Conservation (phyloP, 1,284 basidiomycete genomes). For the Boletus albobrunnescens region DNA sequence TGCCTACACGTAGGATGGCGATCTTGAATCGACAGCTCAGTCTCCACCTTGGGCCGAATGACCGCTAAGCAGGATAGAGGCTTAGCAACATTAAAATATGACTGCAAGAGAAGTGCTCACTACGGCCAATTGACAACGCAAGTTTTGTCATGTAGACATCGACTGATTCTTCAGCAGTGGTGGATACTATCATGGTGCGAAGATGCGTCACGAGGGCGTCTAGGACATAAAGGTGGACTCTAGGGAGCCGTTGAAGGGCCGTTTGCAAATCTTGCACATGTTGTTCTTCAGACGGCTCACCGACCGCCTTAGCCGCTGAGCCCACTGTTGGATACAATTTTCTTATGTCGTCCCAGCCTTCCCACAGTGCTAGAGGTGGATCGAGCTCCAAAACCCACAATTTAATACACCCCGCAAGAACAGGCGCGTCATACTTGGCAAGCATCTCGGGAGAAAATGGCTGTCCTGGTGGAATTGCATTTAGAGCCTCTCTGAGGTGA, state of each 20-base stretch:
- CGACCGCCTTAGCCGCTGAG: constrained; percentile 47
- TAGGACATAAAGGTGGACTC: constrained; percentile 78
- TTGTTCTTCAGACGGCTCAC: constrained; percentile 51
- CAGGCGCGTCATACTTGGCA: constrained; percentile 76
- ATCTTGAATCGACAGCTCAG: constrained; percentile 79
- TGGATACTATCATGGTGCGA: constrained; percentile 69
- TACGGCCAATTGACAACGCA: constrained; percentile 79
- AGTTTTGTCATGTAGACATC: constrained; percentile 83
- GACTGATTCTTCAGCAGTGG: constrained; percentile 64
- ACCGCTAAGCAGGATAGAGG: constrained; percentile 51
- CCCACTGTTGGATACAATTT: constrained; percentile 79
- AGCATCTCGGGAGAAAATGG: constrained; percentile 66
- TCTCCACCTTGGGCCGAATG: constrained; percentile 79
- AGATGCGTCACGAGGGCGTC: constrained; percentile 80
- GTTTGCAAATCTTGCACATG: constrained; percentile 65
- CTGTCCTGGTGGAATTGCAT: constrained; percentile 63
- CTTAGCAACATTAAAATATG: neutral
- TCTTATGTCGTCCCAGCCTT: constrained; percentile 87
- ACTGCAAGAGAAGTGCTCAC: constrained; percentile 46
- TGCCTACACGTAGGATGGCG: constrained; percentile 75
- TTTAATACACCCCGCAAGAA: constrained; percentile 81
- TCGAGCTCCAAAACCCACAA: constrained; percentile 85
- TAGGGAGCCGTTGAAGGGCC: constrained; percentile 72
- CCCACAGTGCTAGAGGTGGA: constrained; percentile 77
- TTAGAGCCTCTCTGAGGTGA: constrained; percentile 78